phyloP scores from a whole-genome alignment of 805 yeast species.

The Saturnispora diversa region DNA sequence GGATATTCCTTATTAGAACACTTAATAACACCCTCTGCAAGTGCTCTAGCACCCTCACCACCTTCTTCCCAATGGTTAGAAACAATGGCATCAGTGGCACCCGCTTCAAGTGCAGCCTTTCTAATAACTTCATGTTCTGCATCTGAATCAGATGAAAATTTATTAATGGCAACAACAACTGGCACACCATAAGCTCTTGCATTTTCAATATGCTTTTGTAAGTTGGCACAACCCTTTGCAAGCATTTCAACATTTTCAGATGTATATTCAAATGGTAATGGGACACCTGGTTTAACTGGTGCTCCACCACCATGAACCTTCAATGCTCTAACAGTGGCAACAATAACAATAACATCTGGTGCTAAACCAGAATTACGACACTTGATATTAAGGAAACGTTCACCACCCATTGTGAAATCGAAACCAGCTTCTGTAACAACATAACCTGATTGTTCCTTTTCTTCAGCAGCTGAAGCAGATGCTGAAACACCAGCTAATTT shows the following conservation, averaged over 20 bases:
- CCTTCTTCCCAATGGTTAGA: conserved; percentile 96
- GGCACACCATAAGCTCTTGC: conserved; percentile 81
- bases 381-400: conserved; percentile 90
- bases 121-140: conserved; percentile 76
- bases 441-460: conserved; percentile 52
- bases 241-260: conserved; percentile 76
- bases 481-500: conserved; percentile 71
- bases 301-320: conserved; percentile 97
- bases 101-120: conserved; percentile 78
- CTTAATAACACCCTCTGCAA: conserved; percentile 76
- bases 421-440: conserved; percentile 98
- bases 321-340: conserved; percentile 94
- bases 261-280: conserved; percentile 73
- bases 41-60: conserved; percentile 78
- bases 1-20: conserved; percentile 46
- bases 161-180: conserved; percentile 90
- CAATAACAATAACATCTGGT: conserved; percentile 89
- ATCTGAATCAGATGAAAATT: conserved; percentile 72
- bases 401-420: conserved; percentile 99
- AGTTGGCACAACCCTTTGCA: conserved; percentile 73
- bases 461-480: conserved; percentile 29
- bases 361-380: conserved; percentile 83
- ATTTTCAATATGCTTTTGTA: conserved; percentile 84
- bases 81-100: conserved; percentile 85
- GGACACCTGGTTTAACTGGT: conserved; percentile 88